These are phyloP conservation scores for Raffaelea ambrosiae DNA, from an alignment of 2,329 filamentous ascomycete species.

Conservation along the genomic window DNA sequence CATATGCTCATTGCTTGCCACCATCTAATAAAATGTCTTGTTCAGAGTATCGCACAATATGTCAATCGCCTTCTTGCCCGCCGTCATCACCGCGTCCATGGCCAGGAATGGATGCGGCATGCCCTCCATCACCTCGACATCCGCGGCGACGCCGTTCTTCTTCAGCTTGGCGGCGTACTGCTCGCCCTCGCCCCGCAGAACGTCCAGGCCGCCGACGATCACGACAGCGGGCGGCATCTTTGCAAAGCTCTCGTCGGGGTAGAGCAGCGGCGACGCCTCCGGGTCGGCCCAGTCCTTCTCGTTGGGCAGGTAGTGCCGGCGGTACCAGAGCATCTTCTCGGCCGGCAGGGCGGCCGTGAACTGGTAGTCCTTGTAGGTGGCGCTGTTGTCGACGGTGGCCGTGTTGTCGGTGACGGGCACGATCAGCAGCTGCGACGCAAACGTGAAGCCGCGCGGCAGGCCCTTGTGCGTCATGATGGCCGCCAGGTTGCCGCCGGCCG, in stretches of 20 bases:
- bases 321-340: conserved; percentile 51
- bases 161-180: conserved; percentile 39
- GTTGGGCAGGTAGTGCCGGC: conserved; percentile 45
- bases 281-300: conserved; percentile 35
- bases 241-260: conserved; percentile 35
- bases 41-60: conserved; percentile 24
- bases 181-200: conserved; percentile 44
- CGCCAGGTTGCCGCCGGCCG: conserved; percentile 19
- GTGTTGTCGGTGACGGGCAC: conserved; percentile 52
- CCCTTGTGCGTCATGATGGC: conserved; percentile 16
- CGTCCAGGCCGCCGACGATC: conserved; percentile 46
- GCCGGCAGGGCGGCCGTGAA: conserved; percentile 42
- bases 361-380: conserved; percentile 41
- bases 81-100: conserved; percentile 46
- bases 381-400: conserved; percentile 32
- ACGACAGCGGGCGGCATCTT: conserved; percentile 40
- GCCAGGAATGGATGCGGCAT: conserved; percentile 52
- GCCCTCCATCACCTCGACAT: conserved; percentile 41
- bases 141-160: conserved; percentile 34
- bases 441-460: conserved; percentile 15
- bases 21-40: conserved; percentile 1
- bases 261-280: conserved; percentile 47
- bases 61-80: conserved; percentile 41
- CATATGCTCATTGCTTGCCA: no score
- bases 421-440: conserved; percentile 41